Conservation (phyloP, 2,329 filamentous ascomycete species). For the Claviceps cyperi region DNA sequence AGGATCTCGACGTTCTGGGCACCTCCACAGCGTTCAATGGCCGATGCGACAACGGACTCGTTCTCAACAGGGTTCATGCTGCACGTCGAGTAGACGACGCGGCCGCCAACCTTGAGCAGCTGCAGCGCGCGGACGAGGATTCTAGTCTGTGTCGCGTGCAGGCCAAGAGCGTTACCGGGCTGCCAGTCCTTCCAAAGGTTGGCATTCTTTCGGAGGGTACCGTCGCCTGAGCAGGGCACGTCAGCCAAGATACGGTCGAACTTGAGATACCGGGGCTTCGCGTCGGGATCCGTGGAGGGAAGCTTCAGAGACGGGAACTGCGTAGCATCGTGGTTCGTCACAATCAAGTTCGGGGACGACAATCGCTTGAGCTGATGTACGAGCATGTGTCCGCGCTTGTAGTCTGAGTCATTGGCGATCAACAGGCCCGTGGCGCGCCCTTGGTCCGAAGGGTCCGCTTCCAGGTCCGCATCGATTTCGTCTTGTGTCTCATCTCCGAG, state of each 20-base stretch:
- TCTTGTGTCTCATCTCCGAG: conserved; percentile 32
- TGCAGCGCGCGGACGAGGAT: conserved; percentile 87
- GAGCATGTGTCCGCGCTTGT: conserved; percentile 92
- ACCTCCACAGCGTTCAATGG: conserved; percentile 82
- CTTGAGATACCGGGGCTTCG: conserved; percentile 63
- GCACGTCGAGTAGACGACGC: conserved; percentile 95
- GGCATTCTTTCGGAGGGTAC: conserved; percentile 83
- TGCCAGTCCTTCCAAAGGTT: conserved; percentile 94
- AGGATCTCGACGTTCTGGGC: conserved; percentile 66
- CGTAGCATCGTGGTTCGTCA: conserved; percentile 95
- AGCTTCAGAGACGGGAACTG: conserved; percentile 87
- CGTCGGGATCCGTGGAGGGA: conserved; percentile 40
- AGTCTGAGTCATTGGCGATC: conserved; percentile 92
- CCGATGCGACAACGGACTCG: conserved; percentile 77
- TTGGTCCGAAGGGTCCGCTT: conserved; percentile 52
- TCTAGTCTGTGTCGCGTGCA: conserved; percentile 74
- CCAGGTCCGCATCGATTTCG: conserved; percentile 36
- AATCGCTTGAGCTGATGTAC: conserved; percentile 96
- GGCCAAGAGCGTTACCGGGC: conserved; percentile 70
- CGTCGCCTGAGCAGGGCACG: conserved; percentile 92
- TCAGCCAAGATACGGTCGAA: conserved; percentile 95
- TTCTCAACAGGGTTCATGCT: conserved; percentile 98
- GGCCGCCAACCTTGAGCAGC: conserved; percentile 87
- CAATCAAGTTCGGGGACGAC: conserved; percentile 89
- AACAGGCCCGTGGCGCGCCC: conserved; percentile 83